phyloP scores from a whole-genome alignment of 2,329 filamentous ascomycete genomes.

The Dothistroma pini region DNA sequence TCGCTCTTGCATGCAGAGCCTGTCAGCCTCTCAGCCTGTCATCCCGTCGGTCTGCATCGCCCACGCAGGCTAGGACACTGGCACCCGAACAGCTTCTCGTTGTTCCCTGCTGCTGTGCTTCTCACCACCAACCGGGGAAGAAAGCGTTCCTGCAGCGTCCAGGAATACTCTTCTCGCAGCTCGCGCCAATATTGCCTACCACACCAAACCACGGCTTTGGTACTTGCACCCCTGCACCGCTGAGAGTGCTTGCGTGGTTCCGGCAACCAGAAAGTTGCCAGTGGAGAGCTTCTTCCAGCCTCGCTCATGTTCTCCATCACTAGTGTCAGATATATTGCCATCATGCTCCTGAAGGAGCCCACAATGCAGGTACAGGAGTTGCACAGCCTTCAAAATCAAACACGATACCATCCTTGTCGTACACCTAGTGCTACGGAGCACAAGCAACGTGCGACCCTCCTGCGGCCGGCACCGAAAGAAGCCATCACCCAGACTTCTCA shows the following conservation, averaged over 20 bases:
- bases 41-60: background rate
- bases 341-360: too few relatives aligned
- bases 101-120: background rate
- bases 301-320: too few relatives aligned
- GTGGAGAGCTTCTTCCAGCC: too few relatives aligned
- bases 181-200: conserved; percentile 12
- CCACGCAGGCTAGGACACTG: background rate
- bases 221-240: background rate
- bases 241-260: background rate
- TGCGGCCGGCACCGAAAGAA: background rate
- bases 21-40: background rate
- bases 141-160: background rate
- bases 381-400: too few relatives aligned
- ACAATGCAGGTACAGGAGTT: background rate
- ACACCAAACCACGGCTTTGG: conserved; percentile 3
- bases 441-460: background rate
- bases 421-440: background rate
- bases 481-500: background rate
- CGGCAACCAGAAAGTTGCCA: background rate
- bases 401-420: background rate
- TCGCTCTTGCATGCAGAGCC: background rate
- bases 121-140: conserved; percentile 5
- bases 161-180: conserved; percentile 1
- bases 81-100: background rate
- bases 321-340: too few relatives aligned